These are phyloP conservation scores for Ananas comosus DNA, from an alignment of 176 grass and related monocot species.

Conservation along the genomic window DNA sequence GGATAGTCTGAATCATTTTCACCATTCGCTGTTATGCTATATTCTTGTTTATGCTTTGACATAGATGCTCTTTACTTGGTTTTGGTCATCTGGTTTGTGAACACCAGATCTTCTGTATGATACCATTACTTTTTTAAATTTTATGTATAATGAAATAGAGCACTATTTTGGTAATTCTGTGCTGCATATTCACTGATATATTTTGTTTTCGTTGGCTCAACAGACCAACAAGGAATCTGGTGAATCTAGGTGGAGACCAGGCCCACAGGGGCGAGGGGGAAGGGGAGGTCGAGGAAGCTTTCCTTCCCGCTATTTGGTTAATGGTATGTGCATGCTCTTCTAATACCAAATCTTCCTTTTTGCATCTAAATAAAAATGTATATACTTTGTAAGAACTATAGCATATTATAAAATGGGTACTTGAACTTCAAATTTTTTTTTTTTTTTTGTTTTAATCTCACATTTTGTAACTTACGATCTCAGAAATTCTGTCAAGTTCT, in stretches of 20 bases:
- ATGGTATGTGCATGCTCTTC: conserved; percentile 34
- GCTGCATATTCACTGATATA: neutral
- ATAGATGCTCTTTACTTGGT: neutral
- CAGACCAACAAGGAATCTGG: conserved; percentile 39
- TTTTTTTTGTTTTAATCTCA: no score
- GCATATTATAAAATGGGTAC: no score
- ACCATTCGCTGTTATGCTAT: neutral
- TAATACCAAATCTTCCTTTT: neutral
- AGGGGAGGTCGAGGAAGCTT: conserved; percentile 43
- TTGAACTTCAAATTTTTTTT: no score
- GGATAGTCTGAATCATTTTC: neutral
- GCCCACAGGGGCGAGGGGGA: conserved; percentile 47
- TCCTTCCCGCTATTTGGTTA: conserved; percentile 37
- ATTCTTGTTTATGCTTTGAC: neutral
- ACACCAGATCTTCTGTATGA: no score
- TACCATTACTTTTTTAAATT: neutral
- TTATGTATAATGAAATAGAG: no score
- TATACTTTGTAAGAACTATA: no score
- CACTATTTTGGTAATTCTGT: no score
- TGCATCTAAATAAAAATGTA: no score
- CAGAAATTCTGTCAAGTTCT: no score
- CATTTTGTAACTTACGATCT: no score
- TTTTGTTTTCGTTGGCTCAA: conserved; percentile 10
- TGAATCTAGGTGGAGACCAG: conserved; percentile 44
- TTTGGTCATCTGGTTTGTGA: neutral